Evolutionary conservation across 1,139 yeast genomes (phyloP).

Genomic region (Zygoascus meyerae): DNA sequence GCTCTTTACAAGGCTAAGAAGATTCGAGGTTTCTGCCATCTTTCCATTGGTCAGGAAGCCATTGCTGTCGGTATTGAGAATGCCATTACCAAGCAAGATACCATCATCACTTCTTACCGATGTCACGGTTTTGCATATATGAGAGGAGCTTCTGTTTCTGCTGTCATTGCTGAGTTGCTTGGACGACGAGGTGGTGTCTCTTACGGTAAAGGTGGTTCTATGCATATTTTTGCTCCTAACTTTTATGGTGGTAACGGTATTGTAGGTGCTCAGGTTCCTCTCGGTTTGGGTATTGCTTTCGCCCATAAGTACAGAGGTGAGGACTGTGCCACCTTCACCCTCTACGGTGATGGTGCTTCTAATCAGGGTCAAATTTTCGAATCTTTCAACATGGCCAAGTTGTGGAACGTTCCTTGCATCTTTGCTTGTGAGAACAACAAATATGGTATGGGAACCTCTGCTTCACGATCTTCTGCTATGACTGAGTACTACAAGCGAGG

Average conservation of each 20-base stretch:
- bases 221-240: slow-evolving; percentile 95
- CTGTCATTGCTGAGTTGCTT: slow-evolving; percentile 91
- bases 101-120: slow-evolving; percentile 93
- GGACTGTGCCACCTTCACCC: slow-evolving; percentile 75
- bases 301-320: slow-evolving; percentile 86
- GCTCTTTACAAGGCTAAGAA: slow-evolving; percentile 97
- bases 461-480: slow-evolving; percentile 92
- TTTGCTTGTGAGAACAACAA: slow-evolving; percentile 98
- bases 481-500: slow-evolving; percentile 98
- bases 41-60: slow-evolving; percentile 99
- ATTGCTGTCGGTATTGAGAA: slow-evolving; percentile 97
- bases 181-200: slow-evolving; percentile 95
- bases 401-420: slow-evolving; percentile 92
- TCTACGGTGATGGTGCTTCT: slow-evolving; percentile 99
- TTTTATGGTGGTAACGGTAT: slow-evolving; percentile 99
- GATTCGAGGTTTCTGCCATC: slow-evolving; percentile 97
- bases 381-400: slow-evolving; percentile 96
- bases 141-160: slow-evolving; percentile 91
- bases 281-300: slow-evolving; percentile 95
- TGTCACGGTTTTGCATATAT: slow-evolving; percentile 97
- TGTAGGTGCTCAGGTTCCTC: slow-evolving; percentile 98
- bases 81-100: slow-evolving; percentile 78
- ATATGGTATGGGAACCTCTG: slow-evolving; percentile 99
- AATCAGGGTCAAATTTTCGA: slow-evolving; percentile 99
- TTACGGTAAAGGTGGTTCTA: slow-evolving; percentile 97